Evolutionary conservation across 257 asterid species (phyloP).

Genomic region (Salvia hispanica): DNA sequence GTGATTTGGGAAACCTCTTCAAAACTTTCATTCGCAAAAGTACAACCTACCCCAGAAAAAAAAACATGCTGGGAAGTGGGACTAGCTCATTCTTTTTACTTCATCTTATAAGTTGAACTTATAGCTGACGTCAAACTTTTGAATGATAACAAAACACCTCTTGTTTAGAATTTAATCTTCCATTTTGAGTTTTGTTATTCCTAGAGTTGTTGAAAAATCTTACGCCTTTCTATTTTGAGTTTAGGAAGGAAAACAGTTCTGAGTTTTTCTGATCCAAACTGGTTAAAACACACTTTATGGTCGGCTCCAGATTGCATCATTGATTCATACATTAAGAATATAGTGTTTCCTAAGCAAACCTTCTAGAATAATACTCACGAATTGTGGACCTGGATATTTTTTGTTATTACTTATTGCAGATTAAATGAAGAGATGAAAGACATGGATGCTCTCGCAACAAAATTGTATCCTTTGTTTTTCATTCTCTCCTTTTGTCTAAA

Average conservation of each 20-base stretch:
- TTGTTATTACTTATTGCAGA: constrained; percentile 51
- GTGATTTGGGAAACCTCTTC: not conserved
- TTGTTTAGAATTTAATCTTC: not conserved
- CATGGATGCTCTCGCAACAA: constrained; percentile 68
- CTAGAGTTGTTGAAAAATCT: not conserved
- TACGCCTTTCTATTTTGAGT: not conserved
- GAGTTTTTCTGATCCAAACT: not conserved
- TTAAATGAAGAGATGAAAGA: constrained; percentile 93
- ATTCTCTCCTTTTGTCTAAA: not conserved
- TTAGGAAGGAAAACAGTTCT: not conserved
- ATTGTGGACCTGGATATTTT: constrained; percentile 1
- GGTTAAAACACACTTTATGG: not conserved
- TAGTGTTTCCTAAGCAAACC: not conserved
- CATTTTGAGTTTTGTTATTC: not conserved
- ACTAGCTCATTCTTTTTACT: not conserved
- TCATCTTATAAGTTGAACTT: constrained; percentile 1
- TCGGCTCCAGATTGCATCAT: not conserved
- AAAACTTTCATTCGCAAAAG: constrained; percentile 1
- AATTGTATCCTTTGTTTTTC: constrained; percentile 73
- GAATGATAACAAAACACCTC: not conserved
- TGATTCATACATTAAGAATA: not conserved
- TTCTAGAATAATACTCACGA: not conserved
- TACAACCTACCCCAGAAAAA: constrained; percentile 11
- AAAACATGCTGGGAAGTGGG: not conserved
- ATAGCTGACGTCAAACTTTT: not conserved